Conservation (phyloP, 805 yeast genomes). For the Zygosaccharomyces kombuchaensis region DNA sequence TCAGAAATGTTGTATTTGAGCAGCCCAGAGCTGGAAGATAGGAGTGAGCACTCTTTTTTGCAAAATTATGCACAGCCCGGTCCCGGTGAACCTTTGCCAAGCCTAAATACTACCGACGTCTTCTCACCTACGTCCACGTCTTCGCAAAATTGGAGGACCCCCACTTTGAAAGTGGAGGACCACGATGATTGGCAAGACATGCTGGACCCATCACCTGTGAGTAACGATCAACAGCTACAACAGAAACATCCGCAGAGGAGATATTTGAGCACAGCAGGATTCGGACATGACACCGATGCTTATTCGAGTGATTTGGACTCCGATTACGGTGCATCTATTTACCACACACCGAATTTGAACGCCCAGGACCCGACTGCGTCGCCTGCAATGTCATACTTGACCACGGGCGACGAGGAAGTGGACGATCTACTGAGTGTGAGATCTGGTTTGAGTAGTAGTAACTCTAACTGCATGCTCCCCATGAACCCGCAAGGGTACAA, state of each 20-base stretch:
- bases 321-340: constrained; percentile 9
- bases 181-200: constrained; percentile 13
- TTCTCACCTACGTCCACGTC: constrained; percentile 16
- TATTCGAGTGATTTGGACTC: constrained; percentile 13
- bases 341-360: constrained; percentile 20
- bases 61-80: constrained; percentile 5
- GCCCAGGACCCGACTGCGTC: constrained; percentile 26
- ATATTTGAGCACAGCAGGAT: constrained; percentile 8
- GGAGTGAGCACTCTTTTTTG: constrained; percentile 4
- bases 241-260: constrained; percentile 1
- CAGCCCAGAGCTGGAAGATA: constrained; percentile 5
- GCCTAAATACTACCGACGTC: constrained; percentile 7
- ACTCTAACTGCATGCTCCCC: constrained; percentile 23
- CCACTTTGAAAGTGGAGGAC: constrained; percentile 21
- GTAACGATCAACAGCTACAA: constrained; percentile 7
- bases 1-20: constrained; percentile 4
- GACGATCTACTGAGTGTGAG: constrained; percentile 32
- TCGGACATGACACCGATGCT: constrained; percentile 10
- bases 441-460: constrained; percentile 21
- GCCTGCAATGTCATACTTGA: constrained; percentile 26
- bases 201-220: constrained; percentile 9
- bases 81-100: constrained; percentile 1
- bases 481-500: constrained; percentile 27
- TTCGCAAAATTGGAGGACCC: constrained; percentile 15
- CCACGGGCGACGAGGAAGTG: constrained; percentile 26